Evolutionary conservation across 148 eudicot genomes (phyloP), one percentile per base, ranked within the genome.

Genomic region (Chenopodium formosanum): DNA sequence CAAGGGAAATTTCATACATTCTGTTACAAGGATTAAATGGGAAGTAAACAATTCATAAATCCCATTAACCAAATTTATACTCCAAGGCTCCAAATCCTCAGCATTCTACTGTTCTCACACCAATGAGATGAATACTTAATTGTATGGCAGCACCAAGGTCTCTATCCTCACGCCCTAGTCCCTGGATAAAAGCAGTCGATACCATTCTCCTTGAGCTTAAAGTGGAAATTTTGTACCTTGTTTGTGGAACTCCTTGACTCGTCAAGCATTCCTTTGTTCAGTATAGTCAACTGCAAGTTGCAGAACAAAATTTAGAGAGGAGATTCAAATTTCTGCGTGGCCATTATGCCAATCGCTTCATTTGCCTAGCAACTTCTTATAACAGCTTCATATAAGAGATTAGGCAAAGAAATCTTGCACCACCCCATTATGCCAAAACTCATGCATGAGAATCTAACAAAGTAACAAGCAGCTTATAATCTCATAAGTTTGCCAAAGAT

Each of bases 121-220:
- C 71, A 65, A 2, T n/a, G 10, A 25, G 58, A 70, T 34, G 34
- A 64, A 50, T 46, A 6, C 34, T 11, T 34, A 80, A 46, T 27
- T 11, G 56, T 80, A 73, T 32, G 32, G 25, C 7, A 44, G 31
- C 29, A 53, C 72, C 22, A 48, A 46, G 72, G 44, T 0, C 8
- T n/a, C 68, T 23, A 23, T 80, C 76, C 83, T 92, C 90, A 92
- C 68, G 87, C 83, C 73, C 82, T 86, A 52, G 88, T 86, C 73
- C 98, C 98, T 14, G 96, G 97, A 82, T 87, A 91, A 84, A 95
- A 95, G 88, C 89, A 95, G 75, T 93, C 96, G 2, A 90, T 90
- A 22, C 81, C 83, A 69, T 88, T 95, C 80, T 95, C 98, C 84
- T 89, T 90, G 73, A 93, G 77, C 83, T 86, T 90, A 85, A 90